A percentile compares a stretch with the other conserved stretches of the same genome.
phyloP scores from a whole-genome alignment of 2,329 filamentous ascomycete genomes.

The Diaporthe sp. region DNA sequence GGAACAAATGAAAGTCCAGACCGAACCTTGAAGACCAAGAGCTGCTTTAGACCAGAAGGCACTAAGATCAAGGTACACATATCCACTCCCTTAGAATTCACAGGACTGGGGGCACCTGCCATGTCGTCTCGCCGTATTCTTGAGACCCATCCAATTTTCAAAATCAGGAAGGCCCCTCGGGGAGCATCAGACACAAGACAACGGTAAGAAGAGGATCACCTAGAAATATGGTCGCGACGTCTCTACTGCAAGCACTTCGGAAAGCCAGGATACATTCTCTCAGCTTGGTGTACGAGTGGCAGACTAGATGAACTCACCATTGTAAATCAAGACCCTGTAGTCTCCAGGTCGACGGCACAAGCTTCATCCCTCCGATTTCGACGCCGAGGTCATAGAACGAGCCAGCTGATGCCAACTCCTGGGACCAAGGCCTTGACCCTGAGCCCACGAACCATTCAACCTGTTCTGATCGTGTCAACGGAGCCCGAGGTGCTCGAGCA shows the following conservation, averaged over 20 bases:
- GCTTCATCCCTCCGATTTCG: not conserved
- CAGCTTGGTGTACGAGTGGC: not conserved
- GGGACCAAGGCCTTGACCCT: not conserved
- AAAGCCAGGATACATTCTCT: not conserved
- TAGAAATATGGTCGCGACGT: too few relatives aligned
- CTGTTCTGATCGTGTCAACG: not conserved
- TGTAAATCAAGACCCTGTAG: not conserved
- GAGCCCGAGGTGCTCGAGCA: not conserved
- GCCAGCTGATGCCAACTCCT: not conserved
- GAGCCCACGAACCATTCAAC: not conserved
- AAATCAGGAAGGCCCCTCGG: not conserved
- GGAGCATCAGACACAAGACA: not conserved
- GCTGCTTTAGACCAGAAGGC: not conserved
- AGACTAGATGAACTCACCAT: not conserved
- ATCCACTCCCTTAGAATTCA: not conserved
- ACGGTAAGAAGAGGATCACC: not conserved
- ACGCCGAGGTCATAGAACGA: not conserved
- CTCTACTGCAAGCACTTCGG: not conserved
- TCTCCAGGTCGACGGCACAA: not conserved
- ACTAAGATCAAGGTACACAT: not conserved
- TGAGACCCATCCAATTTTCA: too few relatives aligned
- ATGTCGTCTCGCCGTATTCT: not conserved
- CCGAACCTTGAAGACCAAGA: not conserved
- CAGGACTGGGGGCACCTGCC: not conserved
- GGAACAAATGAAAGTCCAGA: not conserved